Base-by-base conservation (phyloP, 768 basidiomycete species). In the Coprinopsis sp. region DNA sequence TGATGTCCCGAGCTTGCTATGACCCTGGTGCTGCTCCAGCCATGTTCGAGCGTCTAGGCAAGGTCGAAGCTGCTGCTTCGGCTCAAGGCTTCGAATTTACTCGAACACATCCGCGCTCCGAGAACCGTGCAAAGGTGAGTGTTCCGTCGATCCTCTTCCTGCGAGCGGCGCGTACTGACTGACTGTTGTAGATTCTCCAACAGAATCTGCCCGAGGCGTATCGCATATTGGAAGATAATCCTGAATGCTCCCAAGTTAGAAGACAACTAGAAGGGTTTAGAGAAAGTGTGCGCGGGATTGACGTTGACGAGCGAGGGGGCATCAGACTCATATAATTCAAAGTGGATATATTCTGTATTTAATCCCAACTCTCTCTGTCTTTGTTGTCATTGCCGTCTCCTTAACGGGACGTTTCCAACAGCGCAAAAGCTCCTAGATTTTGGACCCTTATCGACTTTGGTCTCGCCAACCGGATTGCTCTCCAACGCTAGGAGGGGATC, bases 1-100 rank as follows among this genome's bases (percentile, higher is more conserved):
- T 97, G 22, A 85, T 86, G 68, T 75, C 90, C 40, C 76, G 73
- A 54, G 94, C 92, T 0, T 98, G 94, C 65, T 97, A 81, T 60
- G 78, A 97, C 58, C 93, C 94, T 0, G 67, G 63, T 14, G 87
- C 83, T 18, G 78, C 89, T 3, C 80, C 87, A 11, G 72, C 75
- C 52, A 77, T 93, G 72, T 92, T 90, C 66, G 60, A 64, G 38
- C 78, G 87, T 6, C 69, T 96, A 49, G 78, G 70, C 0, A 64
- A 71, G 40, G 54, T 81, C 3, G 87, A 91, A 61, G 63, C 70
- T 14, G 58, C 65, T n/a, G 50, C 57, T 6, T 59, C 41, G 55
- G 64, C 19, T 37, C 58, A 16, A 30, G 58, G 33, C 37, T 48
- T 58, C 22, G 79, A 82, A 44, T 89, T 97, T 66, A 60, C 93